Percentiles rank a stretch among this genome's conserved stretches.
Conservation (phyloP, 495 filamentous ascomycete genomes). For the Choiromyces venosus region DNA sequence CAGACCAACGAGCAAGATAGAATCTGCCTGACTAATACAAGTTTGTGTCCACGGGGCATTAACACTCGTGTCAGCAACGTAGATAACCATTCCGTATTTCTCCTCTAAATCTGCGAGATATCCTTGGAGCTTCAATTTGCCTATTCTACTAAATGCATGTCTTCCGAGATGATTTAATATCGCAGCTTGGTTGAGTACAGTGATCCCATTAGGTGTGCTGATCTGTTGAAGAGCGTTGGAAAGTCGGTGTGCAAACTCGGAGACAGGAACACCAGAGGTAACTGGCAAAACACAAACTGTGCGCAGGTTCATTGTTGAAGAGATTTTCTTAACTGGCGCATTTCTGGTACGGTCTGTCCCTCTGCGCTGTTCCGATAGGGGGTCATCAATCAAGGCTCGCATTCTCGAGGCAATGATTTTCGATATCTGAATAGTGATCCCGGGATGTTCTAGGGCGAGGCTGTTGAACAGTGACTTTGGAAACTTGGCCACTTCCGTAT, state of each 20-base stretch:
- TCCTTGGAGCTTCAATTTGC: conserved; percentile 90
- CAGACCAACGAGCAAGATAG: conserved; percentile 83
- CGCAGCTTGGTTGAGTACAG: conserved; percentile 84
- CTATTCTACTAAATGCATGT: conserved; percentile 95
- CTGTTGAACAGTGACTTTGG: conserved; percentile 96
- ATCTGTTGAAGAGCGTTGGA: conserved; percentile 82
- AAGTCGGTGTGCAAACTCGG: conserved; percentile 88
- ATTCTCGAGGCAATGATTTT: conserved; percentile 96
- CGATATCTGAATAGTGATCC: conserved; percentile 97
- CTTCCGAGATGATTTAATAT: conserved; percentile 91
- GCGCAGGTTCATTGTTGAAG: conserved; percentile 83
- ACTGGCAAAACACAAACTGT: conserved; percentile 91
- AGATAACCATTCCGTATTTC: conserved; percentile 90
- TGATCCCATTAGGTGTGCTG: conserved; percentile 80
- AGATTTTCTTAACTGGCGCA: conserved; percentile 59
- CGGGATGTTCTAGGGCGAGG: conserved; percentile 90
- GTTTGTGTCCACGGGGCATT: conserved; percentile 98
- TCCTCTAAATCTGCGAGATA: conserved; percentile 96
- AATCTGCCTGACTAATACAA: conserved; percentile 93
- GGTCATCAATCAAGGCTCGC: conserved; percentile 78
- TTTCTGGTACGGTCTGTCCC: conserved; percentile 42
- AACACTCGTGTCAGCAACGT: conserved; percentile 95
- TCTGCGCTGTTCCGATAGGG: conserved; percentile 58
- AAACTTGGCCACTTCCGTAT: conserved; percentile 93
- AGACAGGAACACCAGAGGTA: conserved; percentile 83